A percentile compares a stretch with the other conserved stretches of the same genome.
phyloP scores from a whole-genome alignment of 371 early-diverging fungal species.

The Mucor sp. region DNA sequence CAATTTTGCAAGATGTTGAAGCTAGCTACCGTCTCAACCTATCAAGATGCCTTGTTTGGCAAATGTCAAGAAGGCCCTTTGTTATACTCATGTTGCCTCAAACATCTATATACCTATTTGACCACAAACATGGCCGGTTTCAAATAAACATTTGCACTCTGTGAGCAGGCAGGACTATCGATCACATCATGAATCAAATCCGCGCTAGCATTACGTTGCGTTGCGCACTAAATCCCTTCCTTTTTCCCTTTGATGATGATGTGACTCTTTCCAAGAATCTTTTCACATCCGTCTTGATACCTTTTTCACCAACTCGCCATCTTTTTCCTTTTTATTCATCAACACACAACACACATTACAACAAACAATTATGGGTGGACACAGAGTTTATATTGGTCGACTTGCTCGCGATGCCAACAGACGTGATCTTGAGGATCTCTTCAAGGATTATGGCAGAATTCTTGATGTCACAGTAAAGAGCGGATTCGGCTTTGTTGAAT shows the following conservation, averaged over 20 bases:
- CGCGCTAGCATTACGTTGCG: neutral
- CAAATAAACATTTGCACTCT: neutral
- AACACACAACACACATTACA: neutral
- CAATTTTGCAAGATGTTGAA: too few species aligned
- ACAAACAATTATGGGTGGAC: slow-evolving; percentile 36
- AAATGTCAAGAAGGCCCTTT: neutral
- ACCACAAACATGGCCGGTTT: neutral
- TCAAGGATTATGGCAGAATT: slow-evolving; percentile 62
- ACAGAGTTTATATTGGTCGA: slow-evolving; percentile 69
- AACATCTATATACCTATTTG: neutral
- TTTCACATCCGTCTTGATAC: slow-evolving; percentile 11
- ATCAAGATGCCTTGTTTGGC: too few species aligned
- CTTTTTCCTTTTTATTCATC: slow-evolving; percentile 7
- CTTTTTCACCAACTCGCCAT: neutral
- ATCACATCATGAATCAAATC: neutral
- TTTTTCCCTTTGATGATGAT: neutral
- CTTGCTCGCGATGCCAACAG: slow-evolving; percentile 63
- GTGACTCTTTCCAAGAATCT: slow-evolving; percentile 13
- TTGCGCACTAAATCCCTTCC: neutral
- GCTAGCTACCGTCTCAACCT: too few species aligned
- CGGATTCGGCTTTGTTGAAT: slow-evolving; percentile 76
- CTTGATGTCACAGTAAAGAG: slow-evolving; percentile 66
- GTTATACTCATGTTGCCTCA: neutral
- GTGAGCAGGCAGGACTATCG: neutral
- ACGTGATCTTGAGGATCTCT: slow-evolving; percentile 64